Base-by-base conservation (phyloP, 1,284 basidiomycete genomes). In the Agroathelia rolfsii region DNA sequence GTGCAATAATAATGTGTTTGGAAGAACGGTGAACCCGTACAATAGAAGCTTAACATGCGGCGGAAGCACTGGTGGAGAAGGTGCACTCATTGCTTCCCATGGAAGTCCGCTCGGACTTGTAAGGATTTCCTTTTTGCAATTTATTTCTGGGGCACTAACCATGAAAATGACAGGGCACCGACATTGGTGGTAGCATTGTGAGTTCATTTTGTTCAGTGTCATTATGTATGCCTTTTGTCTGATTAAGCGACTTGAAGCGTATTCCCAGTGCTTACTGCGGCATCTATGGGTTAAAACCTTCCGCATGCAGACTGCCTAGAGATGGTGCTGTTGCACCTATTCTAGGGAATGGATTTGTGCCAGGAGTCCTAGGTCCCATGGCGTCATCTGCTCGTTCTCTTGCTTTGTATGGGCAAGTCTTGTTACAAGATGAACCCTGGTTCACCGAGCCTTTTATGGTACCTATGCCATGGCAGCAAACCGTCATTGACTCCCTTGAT, bases 21-120 rank as follows among this genome's bases (percentile, higher is more conserved):
- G 72, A 14, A 55, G 63, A 28, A 67, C 67, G 3, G 32, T 55
- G 10, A 76, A 76, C 46, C 73, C 73, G 7, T 64, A 59, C 49
- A 74, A 76, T 47, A 61, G 61, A 28, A 52, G 53, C 37, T 53
- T 72, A 15, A 64, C 66, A 11, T 49, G 64, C 2, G 75, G 76
- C n/a, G 75, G 75, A 11, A 71, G 66, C 38, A 70, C 64, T 30
- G 75, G 75, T 28, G 75, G 75, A 21, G 79, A 83, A 52, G 70
- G 74, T 26, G 75, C 76, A 3, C 51, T 82, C 31, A 53, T 80
- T 23, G 65, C 69, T n/a, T 53, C 69, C 35, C 62, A 61, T 17
- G 76, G 74, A 12, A 66, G 64, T 34, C 58, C 62, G 14, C 40
- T 79, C 23, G 76, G 76, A 2, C 55, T 78, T 21, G 75, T n/a